Base-by-base conservation (phyloP, 1,139 yeast genomes). In the Hemisphaericaspora subhashii region DNA sequence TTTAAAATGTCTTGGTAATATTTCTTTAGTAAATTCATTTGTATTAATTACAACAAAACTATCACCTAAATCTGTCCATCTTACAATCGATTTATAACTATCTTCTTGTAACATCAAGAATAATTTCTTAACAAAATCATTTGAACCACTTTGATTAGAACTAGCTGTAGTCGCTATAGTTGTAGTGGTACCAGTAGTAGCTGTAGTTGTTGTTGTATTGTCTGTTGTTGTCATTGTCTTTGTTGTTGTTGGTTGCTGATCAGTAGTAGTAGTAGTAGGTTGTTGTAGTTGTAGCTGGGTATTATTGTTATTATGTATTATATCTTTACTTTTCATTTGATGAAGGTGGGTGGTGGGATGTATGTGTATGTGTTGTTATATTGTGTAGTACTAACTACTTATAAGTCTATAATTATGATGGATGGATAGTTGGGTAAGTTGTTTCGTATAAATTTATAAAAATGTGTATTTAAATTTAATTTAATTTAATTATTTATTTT, bases 41-140 rank as follows among this genome's bases (percentile, higher is more conserved):
- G 95, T 86, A 63, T 92, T 95, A 31, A 86, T 60, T 23, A 92
- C 96, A 33, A 92, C 87, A 63, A 92, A 92, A 32, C 88, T 79
- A 54, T 87, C 94, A 1, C 97, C 97, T 16, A 60, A 58, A 23
- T 75, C 76, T 1, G 95, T 82, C 98, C 98, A 92, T 42, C 85
- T 68, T 10, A 92, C 96, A 24, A 87, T 79, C 43, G 77, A 75
- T 36, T 77, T 73, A 58, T 86, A 86, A 24, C 77, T 72, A 44
- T 86, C 86, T 46, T 83, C 89, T 55, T 87, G 95, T 30, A 92
- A 72, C 92, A 92, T 90, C 45, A 83, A 83, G 56, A 77, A 86
- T 28, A 86, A 62, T 57, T 84, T 85, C 51, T 84, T 81, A 32
- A 84, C 92, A 51, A 84, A 85, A 57, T 85, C 92, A 42, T 84